Evolutionary conservation across 1,139 yeast genomes (phyloP).

Genomic region (Kluyveromyces marxianus): DNA sequence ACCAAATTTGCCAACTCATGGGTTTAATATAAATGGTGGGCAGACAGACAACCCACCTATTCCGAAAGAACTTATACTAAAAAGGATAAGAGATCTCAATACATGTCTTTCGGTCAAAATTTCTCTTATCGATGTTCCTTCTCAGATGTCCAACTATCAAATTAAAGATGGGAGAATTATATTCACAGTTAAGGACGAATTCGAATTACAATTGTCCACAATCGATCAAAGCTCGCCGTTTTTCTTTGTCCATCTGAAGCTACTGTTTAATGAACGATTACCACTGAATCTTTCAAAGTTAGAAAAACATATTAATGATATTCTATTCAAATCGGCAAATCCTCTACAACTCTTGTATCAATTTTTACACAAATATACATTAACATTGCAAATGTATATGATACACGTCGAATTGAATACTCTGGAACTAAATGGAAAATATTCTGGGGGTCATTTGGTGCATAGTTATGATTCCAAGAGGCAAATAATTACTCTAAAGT

Average conservation of each 20-base stretch:
- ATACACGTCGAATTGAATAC: slow-evolving; percentile 58
- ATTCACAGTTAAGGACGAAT: slow-evolving; percentile 58
- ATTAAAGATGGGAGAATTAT: slow-evolving; percentile 72
- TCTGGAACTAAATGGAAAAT: slow-evolving; percentile 40
- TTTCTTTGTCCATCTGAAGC: slow-evolving; percentile 68
- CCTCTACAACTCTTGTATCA: slow-evolving; percentile 54
- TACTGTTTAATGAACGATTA: slow-evolving; percentile 36
- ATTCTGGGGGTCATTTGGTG: slow-evolving; percentile 62
- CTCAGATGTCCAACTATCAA: slow-evolving; percentile 50
- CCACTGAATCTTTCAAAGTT: slow-evolving; percentile 36
- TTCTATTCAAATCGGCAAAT: slow-evolving; percentile 42
- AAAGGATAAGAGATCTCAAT: slow-evolving; percentile 62
- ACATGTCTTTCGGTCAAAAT: slow-evolving; percentile 67
- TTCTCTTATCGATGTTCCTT: slow-evolving; percentile 63
- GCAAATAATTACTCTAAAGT: slow-evolving; percentile 53
- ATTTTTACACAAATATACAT: slow-evolving; percentile 61
- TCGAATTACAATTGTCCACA: slow-evolving; percentile 63
- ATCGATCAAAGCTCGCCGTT: slow-evolving; percentile 67
- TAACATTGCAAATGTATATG: slow-evolving; percentile 65
- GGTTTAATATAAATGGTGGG: slow-evolving; percentile 33
- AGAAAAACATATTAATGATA: slow-evolving; percentile 45
- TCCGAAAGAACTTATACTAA: slow-evolving; percentile 49
- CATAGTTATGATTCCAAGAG: slow-evolving; percentile 61
- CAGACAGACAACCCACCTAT: slow-evolving; percentile 38
- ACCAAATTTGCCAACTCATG: slow-evolving; percentile 67